Conservation (phyloP, 345 rosid genomes). For the Kernera saxatilis region DNA sequence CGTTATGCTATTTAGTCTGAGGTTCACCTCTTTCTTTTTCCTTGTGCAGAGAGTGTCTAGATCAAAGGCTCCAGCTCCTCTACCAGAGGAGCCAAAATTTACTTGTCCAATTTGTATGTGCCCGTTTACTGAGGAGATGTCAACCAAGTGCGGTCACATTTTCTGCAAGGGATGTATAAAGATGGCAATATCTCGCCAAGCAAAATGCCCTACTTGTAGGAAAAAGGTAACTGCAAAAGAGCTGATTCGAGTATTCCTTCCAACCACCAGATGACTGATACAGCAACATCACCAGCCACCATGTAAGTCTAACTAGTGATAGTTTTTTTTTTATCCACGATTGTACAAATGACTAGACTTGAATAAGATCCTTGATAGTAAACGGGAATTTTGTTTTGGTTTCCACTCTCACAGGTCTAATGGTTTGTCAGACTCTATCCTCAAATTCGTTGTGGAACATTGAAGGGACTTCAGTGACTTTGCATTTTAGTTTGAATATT, state of each 20-base stretch:
- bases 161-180: slow-evolving; percentile 84
- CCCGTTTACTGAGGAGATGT: slow-evolving; percentile 67
- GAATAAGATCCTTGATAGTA: background rate
- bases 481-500: slow-evolving; percentile 8
- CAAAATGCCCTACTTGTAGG: slow-evolving; percentile 92
- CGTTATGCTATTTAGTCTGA: background rate
- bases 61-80: slow-evolving; percentile 36
- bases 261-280: slow-evolving; percentile 48
- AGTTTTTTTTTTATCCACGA: background rate
- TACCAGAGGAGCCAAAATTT: slow-evolving; percentile 77
- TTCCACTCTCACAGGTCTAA: slow-evolving; percentile 16
- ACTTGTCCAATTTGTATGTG: slow-evolving; percentile 93
- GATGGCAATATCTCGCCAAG: slow-evolving; percentile 58
- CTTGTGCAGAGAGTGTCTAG: background rate
- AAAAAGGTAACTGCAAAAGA: slow-evolving; percentile 61
- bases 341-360: background rate
- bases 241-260: slow-evolving; percentile 92
- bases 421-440: slow-evolving; percentile 1
- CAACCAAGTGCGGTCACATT: slow-evolving; percentile 97
- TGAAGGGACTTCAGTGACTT: slow-evolving; percentile 14
- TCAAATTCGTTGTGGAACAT: slow-evolving; percentile 6
- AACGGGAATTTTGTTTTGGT: background rate
- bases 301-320: slow-evolving; percentile 19
- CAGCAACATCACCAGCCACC: slow-evolving; percentile 8
- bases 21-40: background rate